A percentile compares a stretch with the other conserved stretches of the same genome.
These are phyloP conservation scores for Wickerhamiella shivajii DNA, from an alignment of 805 yeast genomes.

Conservation along the genomic window DNA sequence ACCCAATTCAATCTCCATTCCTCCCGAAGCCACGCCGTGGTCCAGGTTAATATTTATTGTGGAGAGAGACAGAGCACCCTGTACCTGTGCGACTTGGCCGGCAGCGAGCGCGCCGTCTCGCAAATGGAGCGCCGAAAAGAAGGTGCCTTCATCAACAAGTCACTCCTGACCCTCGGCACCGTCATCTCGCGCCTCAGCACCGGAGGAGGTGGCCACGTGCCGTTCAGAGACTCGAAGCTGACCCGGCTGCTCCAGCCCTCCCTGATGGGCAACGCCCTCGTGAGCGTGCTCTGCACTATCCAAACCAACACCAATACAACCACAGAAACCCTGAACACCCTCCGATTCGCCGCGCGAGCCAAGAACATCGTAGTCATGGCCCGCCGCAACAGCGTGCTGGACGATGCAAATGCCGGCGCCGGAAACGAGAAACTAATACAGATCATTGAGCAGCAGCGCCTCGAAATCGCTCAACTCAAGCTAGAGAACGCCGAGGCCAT, in stretches of 20 bases:
- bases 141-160: constrained; percentile 85
- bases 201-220: constrained; percentile 47
- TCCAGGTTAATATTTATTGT: constrained; percentile 46
- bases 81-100: constrained; percentile 88
- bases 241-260: constrained; percentile 88
- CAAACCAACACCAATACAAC: constrained; percentile 43
- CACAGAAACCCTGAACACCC: constrained; percentile 74
- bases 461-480: constrained; percentile 31
- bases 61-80: constrained; percentile 41
- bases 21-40: constrained; percentile 84
- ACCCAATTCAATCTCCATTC: constrained; percentile 82
- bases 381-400: constrained; percentile 27
- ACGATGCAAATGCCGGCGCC: constrained; percentile 31
- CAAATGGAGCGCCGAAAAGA: constrained; percentile 76
- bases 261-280: constrained; percentile 70
- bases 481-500: constrained; percentile 9
- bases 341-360: constrained; percentile 87
- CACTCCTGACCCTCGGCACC: constrained; percentile 76
- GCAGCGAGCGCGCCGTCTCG: constrained; percentile 76
- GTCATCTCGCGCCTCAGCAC: constrained; percentile 71
- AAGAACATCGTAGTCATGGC: constrained; percentile 68
- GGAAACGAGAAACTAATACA: constrained; percentile 38
- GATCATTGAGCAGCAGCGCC: constrained; percentile 47
- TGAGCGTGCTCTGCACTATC: constrained; percentile 76
- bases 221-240: constrained; percentile 84